Evolutionary conservation across 2,329 filamentous ascomycete species (phyloP).

Genomic region (Lachnellula occidentalis): DNA sequence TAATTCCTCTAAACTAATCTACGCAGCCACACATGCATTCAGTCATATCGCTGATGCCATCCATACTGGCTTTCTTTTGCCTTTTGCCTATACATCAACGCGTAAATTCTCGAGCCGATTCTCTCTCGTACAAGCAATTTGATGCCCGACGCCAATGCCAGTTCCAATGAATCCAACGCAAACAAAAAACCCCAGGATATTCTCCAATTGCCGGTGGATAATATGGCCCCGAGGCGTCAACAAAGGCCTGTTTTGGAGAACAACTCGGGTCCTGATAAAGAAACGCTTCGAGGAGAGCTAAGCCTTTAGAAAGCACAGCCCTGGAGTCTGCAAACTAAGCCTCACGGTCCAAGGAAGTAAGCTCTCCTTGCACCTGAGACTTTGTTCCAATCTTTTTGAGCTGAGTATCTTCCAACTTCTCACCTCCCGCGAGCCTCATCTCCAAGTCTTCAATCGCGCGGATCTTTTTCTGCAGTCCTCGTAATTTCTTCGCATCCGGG

Average conservation of each 20-base stretch:
- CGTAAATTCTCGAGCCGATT: neutral
- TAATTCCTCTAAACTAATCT: neutral
- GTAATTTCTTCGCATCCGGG: constrained; percentile 89
- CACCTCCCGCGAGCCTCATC: constrained; percentile 88
- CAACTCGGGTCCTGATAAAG: neutral
- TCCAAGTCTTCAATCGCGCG: constrained; percentile 96
- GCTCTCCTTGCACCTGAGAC: constrained; percentile 73
- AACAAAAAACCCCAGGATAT: too few species aligned
- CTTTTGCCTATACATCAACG: neutral
- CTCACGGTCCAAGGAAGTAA: constrained; percentile 44
- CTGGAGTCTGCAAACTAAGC: neutral
- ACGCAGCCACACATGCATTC: neutral
- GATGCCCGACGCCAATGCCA: too few species aligned
- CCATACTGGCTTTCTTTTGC: neutral
- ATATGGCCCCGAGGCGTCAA: too few species aligned
- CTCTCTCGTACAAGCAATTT: too few species aligned
- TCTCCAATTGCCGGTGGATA: too few species aligned
- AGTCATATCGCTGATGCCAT: neutral
- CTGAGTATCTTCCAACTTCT: constrained; percentile 97
- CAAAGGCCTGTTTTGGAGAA: neutral
- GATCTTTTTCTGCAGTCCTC: constrained; percentile 93
- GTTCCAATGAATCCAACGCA: too few species aligned
- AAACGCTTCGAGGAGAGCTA: neutral
- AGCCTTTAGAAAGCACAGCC: too few species aligned
- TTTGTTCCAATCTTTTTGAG: constrained; percentile 97